Conservation (phyloP, 2,329 filamentous ascomycete genomes). For the Botryotinia narcissicola region DNA sequence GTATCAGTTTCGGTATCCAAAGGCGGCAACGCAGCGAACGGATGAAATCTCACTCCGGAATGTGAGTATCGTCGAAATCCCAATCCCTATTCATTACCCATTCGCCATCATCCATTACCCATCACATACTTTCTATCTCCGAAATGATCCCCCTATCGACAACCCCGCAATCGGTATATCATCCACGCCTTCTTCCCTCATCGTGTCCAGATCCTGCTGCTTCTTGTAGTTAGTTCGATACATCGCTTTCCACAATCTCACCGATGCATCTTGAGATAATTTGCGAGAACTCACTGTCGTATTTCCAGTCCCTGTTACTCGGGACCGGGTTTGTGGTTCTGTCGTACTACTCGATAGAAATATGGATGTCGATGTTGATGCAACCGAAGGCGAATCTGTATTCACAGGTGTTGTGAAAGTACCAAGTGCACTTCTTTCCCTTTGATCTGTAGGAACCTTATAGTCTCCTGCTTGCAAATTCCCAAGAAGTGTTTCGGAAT, state of each 20-base stretch:
- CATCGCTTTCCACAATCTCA: background rate
- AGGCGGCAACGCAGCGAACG: background rate
- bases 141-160: too few species aligned
- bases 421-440: fast-evolving
- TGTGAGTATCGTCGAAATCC: background rate
- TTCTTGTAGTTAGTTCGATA: background rate
- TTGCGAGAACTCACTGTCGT: background rate
- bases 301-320: background rate
- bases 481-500: background rate
- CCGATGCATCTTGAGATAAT: background rate
- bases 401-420: background rate
- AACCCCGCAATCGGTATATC: background rate
- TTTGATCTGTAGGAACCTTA: fast-evolving
- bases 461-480: fast-evolving
- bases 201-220: too few species aligned
- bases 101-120: background rate
- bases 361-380: background rate
- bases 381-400: background rate
- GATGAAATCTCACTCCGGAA: background rate
- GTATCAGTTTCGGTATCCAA: background rate
- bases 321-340: fast-evolving
- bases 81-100: too few species aligned
- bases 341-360: background rate
- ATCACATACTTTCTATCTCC: too few species aligned
- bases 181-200: too few species aligned